These are phyloP conservation scores for Kodamaea jinghongensis DNA, from an alignment of 805 yeast genomes.

Conservation along the genomic window DNA sequence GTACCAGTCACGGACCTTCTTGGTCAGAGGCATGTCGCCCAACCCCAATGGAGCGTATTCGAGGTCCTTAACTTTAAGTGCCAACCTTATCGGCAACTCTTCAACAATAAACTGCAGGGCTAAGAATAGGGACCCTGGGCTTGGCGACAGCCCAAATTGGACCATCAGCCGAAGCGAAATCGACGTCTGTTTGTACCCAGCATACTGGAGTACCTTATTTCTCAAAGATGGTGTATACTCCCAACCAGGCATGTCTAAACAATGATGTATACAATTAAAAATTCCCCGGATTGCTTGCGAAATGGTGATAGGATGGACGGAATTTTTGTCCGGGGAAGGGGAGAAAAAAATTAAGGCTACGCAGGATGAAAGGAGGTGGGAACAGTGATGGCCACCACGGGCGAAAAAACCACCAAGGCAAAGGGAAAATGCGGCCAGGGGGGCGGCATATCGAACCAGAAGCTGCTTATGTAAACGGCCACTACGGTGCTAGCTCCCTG, in stretches of 20 bases:
- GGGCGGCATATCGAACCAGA: too few species aligned
- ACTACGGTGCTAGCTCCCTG: too few species aligned
- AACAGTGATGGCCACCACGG: too few species aligned
- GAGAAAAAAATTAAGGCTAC: too few species aligned
- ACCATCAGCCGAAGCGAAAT: conserved; percentile 87
- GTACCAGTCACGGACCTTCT: conserved; percentile 82
- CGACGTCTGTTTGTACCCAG: conserved; percentile 77
- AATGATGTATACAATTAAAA: not conserved
- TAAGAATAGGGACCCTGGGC: conserved; percentile 72
- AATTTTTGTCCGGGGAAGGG: too few species aligned
- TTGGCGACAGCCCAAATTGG: conserved; percentile 78
- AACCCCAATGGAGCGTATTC: conserved; percentile 78
- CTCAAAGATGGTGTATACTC: conserved; percentile 48
- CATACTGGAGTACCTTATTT: conserved; percentile 59
- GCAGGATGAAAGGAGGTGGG: too few species aligned
- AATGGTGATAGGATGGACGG: too few species aligned
- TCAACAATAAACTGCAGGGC: conserved; percentile 84
- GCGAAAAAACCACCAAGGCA: too few species aligned
- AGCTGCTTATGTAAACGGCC: too few species aligned
- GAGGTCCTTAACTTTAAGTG: conserved; percentile 80
- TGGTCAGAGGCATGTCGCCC: conserved; percentile 68
- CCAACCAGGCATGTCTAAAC: conserved; percentile 32
- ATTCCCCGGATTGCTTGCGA: too few species aligned
- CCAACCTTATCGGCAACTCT: conserved; percentile 83
- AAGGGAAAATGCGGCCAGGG: too few species aligned